phyloP scores from a whole-genome alignment of 306 rosid species.

The Castanea crenata region DNA sequence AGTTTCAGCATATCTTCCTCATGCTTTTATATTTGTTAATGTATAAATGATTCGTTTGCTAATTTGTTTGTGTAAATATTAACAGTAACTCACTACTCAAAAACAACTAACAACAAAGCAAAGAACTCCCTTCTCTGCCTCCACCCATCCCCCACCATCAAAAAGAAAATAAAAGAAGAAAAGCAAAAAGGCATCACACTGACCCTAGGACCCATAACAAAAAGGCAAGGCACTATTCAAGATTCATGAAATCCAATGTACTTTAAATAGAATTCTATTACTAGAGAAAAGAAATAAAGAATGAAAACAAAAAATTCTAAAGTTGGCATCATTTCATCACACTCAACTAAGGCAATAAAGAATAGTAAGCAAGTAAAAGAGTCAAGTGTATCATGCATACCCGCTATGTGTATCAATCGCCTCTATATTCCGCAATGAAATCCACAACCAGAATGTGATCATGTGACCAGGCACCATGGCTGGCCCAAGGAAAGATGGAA shows the following conservation, averaged over 20 bases:
- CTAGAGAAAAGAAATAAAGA: slow-evolving; percentile 16
- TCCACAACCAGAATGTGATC: slow-evolving; percentile 82
- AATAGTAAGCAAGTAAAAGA: background rate
- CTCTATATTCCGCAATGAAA: slow-evolving; percentile 72
- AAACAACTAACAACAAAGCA: background rate
- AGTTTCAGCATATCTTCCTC: background rate
- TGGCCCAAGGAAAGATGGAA: slow-evolving; percentile 82
- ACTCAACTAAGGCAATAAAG: slow-evolving; percentile 25
- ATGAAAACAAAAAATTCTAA: slow-evolving; percentile 21
- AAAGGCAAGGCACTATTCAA: slow-evolving; percentile 38
- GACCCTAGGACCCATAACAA: slow-evolving; percentile 29
- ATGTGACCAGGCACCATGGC: slow-evolving; percentile 82
- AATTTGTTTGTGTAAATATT: background rate
- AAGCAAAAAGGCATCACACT: slow-evolving; percentile 17
- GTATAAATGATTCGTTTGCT: background rate
- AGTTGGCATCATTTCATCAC: slow-evolving; percentile 30
- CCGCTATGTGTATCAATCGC: slow-evolving; percentile 87
- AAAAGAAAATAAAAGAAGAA: background rate
- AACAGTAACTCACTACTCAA: background rate
- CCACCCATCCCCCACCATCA: background rate
- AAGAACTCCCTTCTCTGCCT: background rate
- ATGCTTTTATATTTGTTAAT: background rate
- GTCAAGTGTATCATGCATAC: slow-evolving; percentile 37
- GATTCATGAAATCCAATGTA: slow-evolving; percentile 50
- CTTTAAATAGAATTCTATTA: slow-evolving; percentile 29